Percentiles rank a stretch among this genome's conserved stretches.
Evolutionary conservation across 495 filamentous ascomycete species (phyloP).

Genomic region (Amphirosellinia nigrospora): DNA sequence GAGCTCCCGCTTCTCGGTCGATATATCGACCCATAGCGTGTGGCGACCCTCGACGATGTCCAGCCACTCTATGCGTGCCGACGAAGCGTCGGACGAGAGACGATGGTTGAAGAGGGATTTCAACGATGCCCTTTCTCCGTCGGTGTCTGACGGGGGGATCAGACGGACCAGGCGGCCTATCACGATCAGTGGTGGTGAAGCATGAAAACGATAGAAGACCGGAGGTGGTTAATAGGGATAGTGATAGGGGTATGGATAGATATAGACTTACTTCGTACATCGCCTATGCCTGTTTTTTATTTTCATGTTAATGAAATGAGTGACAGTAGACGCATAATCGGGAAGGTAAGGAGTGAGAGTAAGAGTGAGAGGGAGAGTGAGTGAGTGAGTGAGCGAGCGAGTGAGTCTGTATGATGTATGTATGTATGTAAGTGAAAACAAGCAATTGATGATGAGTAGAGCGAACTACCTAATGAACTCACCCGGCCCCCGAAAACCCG

Average conservation of each 20-base stretch:
- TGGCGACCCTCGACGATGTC: slow-evolving; percentile 85
- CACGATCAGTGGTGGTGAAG: neutral
- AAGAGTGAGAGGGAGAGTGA: neutral
- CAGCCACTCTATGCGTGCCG: slow-evolving; percentile 77
- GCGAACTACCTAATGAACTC: too few species aligned
- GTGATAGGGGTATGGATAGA: too few species aligned
- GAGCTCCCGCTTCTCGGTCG: slow-evolving; percentile 85
- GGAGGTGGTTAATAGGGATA: neutral
- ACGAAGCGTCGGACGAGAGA: slow-evolving; percentile 61
- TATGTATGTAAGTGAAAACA: neutral
- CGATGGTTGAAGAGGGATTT: slow-evolving; percentile 86
- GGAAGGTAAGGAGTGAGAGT: too few species aligned
- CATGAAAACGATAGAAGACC: neutral
- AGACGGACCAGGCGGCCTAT: slow-evolving; percentile 87
- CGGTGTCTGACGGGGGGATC: slow-evolving; percentile 69
- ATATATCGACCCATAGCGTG: slow-evolving; percentile 73
- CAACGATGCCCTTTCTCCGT: slow-evolving; percentile 72
- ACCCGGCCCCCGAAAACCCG: slow-evolving; percentile 85
- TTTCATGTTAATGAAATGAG: too few species aligned
- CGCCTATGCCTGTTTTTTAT: slow-evolving; percentile 71
- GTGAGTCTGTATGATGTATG: too few species aligned
- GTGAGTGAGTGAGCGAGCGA: too few species aligned
- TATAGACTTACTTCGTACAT: slow-evolving; percentile 76
- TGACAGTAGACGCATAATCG: neutral
- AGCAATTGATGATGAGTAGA: neutral